These are phyloP conservation scores for Polychaeton citri DNA, from an alignment of 2,329 filamentous ascomycete species.

Conservation along the genomic window DNA sequence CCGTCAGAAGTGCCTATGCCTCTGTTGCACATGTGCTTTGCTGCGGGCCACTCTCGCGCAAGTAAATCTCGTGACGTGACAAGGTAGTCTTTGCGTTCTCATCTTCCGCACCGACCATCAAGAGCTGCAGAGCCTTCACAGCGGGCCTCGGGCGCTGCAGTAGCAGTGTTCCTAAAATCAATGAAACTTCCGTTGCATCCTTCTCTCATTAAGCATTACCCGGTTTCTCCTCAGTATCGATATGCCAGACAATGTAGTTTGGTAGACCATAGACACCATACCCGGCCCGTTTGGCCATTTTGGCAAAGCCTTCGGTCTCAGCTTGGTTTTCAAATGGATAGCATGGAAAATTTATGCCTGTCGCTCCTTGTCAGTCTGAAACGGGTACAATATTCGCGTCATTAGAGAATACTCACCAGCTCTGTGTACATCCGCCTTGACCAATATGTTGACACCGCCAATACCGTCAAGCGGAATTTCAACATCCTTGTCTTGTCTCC, in stretches of 20 bases:
- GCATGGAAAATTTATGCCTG: slow-evolving; percentile 92
- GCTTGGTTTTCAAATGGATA: slow-evolving; percentile 98
- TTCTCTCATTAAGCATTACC: slow-evolving; percentile 46
- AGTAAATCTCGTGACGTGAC: too few relatives aligned
- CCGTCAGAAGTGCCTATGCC: too few relatives aligned
- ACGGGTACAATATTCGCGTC: neutral
- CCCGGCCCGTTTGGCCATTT: slow-evolving; percentile 94
- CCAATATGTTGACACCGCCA: slow-evolving; percentile 91
- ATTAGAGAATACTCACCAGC: slow-evolving; percentile 48
- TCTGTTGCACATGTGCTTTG: too few relatives aligned
- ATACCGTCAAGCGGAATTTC: slow-evolving; percentile 91
- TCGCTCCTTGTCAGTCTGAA: slow-evolving; percentile 11
- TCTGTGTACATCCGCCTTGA: slow-evolving; percentile 95
- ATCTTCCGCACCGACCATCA: too few relatives aligned
- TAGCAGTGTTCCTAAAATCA: too few relatives aligned
- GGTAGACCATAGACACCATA: slow-evolving; percentile 86
- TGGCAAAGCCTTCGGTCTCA: slow-evolving; percentile 95
- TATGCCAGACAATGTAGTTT: slow-evolving; percentile 98
- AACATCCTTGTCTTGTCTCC: slow-evolving; percentile 80
- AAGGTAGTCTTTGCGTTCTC: too few relatives aligned
- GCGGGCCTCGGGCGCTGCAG: too few relatives aligned
- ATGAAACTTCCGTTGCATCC: neutral
- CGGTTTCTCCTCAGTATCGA: slow-evolving; percentile 89
- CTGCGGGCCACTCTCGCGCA: too few relatives aligned
- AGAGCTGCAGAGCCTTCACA: too few relatives aligned